Evolutionary conservation across 2,329 filamentous ascomycete genomes (phyloP), one percentile per base, ranked within the genome.

Genomic region (Ascochyta clinopodiicola): DNA sequence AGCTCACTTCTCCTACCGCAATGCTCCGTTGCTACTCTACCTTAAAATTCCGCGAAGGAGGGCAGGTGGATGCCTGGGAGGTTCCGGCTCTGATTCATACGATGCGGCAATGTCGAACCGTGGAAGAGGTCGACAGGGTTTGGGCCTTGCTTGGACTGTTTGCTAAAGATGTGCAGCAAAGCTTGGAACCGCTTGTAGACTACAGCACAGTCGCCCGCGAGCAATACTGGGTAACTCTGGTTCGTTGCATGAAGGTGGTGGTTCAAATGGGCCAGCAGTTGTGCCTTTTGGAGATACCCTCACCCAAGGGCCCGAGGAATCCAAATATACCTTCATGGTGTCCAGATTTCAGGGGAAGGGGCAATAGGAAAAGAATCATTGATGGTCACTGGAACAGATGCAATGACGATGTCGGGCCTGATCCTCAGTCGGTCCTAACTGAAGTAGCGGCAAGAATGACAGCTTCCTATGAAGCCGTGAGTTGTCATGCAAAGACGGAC

Each of bases 81-180:
- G 27, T 10, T 10, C 40, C 50, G 9, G 9, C 4, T 4, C 21
- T 58, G 1, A 31, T 58, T 1, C n/a, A 46, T 5, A 15, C 8
- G 1, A 13, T 42, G 12, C 42, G 45, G 1, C 34, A n/a, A 5
- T 37, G 42, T 2, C 10, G 35, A 12, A 21, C 35, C 2, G 15
- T 7, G 15, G 55, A 58, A 25, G 36, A 40, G 12, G 40, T 51
- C 0, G 50, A 58, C 32, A 36, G 45, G 6, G 35, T 51, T 10
- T 51, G 55, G 50, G 50, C 44, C 9, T 17, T 58, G 3, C 42
- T 17, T 10, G 55, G 55, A 1, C 19, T 54, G 12, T 39, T 58
- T 9, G 13, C 31, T 9, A 2, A 42, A n/a, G 10, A 38, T 3
- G 1, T 54, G 6, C 50, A 44, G 37, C 3, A 4, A 2, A 1